phyloP scores from a whole-genome alignment of 257 asterid species.

The Echium plantagineum region DNA sequence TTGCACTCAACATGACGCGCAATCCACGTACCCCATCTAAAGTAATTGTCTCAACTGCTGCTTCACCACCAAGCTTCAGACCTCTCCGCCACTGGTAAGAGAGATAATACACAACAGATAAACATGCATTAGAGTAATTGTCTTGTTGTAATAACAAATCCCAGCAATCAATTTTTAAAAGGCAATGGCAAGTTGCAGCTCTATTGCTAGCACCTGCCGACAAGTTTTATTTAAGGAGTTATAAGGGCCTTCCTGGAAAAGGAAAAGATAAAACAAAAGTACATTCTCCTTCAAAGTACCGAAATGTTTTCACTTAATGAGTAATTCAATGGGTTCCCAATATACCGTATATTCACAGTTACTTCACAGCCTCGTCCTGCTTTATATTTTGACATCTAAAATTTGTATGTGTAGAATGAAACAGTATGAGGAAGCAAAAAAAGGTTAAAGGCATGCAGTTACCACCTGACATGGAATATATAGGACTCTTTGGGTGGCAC shows the following conservation, averaged over 20 bases:
- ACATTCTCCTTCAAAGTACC: not conserved
- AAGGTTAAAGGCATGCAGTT: not conserved
- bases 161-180: too few species aligned
- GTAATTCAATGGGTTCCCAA: not conserved
- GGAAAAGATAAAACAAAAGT: not conserved
- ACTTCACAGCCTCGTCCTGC: not conserved
- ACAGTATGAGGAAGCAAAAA: not conserved
- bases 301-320: not conserved
- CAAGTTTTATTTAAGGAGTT: not conserved
- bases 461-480: slow-evolving; percentile 90
- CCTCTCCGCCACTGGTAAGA: slow-evolving; percentile 84
- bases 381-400: too few species aligned
- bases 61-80: slow-evolving; percentile 81
- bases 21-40: slow-evolving; percentile 93
- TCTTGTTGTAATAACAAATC: not conserved
- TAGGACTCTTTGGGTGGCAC: slow-evolving; percentile 75
- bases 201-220: not conserved
- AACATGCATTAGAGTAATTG: not conserved
- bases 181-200: too few species aligned
- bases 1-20: slow-evolving; percentile 88
- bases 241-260: not conserved
- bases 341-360: not conserved
- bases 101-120: slow-evolving; percentile 9
- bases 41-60: slow-evolving; percentile 80
- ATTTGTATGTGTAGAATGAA: slow-evolving; percentile 2